Evolutionary conservation across 768 basidiomycete genomes (phyloP).

Genomic region (Hortiboletus flavorubellus): DNA sequence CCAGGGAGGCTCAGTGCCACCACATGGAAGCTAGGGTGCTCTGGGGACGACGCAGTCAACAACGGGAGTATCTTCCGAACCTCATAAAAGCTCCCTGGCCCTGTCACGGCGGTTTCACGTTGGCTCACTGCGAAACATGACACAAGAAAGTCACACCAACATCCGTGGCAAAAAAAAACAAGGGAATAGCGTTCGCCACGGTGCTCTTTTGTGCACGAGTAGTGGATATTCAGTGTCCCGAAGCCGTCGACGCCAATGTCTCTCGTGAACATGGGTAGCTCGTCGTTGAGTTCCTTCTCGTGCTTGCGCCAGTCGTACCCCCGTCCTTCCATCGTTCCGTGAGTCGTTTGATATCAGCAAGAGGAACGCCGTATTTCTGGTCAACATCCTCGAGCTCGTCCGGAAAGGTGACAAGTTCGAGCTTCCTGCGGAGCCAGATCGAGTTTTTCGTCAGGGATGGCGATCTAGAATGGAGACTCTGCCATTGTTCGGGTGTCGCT

Average conservation of each 20-base stretch:
- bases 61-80: constrained; percentile 55
- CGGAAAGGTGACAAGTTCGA: constrained; percentile 46
- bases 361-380: constrained; percentile 50
- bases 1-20: constrained; percentile 58
- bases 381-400: constrained; percentile 51
- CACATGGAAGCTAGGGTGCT: constrained; percentile 60
- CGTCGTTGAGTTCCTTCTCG: constrained; percentile 47
- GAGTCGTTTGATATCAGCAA: constrained; percentile 46
- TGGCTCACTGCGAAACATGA: too few relatives aligned
- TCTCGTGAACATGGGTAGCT: constrained; percentile 52
- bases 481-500: constrained; percentile 9
- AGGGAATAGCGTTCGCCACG: constrained; percentile 45
- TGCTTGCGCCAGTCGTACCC: constrained; percentile 52
- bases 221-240: constrained; percentile 51
- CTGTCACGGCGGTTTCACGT: too few relatives aligned
- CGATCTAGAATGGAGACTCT: constrained; percentile 46
- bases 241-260: constrained; percentile 47
- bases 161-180: constrained; percentile 61
- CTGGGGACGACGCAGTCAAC: constrained; percentile 38
- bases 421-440: constrained; percentile 40
- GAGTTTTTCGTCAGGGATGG: constrained; percentile 42
- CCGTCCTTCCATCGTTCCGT: constrained; percentile 47
- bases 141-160: constrained; percentile 19
- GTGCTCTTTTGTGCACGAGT: constrained; percentile 53
- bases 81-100: constrained; percentile 28